These are phyloP conservation scores for Phaeophleospora eucalypticola DNA, from an alignment of 2,329 filamentous ascomycete genomes.

Conservation along the genomic window DNA sequence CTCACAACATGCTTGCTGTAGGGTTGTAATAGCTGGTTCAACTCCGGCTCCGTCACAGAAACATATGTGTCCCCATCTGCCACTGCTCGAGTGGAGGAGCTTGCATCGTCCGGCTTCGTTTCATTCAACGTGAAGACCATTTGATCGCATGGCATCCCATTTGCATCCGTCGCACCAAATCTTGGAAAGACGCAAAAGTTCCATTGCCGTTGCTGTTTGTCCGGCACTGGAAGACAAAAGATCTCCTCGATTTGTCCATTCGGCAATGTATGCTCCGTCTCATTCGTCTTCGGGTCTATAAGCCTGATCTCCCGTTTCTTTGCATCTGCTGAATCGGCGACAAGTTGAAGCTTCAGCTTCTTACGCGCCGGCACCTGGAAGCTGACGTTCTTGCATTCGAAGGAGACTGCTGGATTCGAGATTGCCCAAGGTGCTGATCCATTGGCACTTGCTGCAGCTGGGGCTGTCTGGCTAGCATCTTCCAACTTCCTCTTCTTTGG, in stretches of 20 bases:
- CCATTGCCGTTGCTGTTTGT: slow-evolving; percentile 60
- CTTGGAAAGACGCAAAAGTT: slow-evolving; percentile 59
- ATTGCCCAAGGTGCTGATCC: slow-evolving; percentile 22
- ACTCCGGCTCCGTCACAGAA: slow-evolving; percentile 38
- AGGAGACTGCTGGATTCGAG: slow-evolving; percentile 32
- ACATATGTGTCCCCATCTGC: slow-evolving; percentile 44
- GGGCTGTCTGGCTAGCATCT: slow-evolving; percentile 26
- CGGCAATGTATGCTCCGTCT: slow-evolving; percentile 42
- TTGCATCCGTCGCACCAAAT: slow-evolving; percentile 41
- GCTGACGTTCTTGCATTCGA: slow-evolving; percentile 53
- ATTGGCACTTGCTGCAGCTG: slow-evolving; percentile 8
- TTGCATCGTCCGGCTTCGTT: slow-evolving; percentile 40
- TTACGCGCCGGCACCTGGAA: slow-evolving; percentile 61
- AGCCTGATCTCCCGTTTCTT: slow-evolving; percentile 25
- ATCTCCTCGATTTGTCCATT: slow-evolving; percentile 54
- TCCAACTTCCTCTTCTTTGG: slow-evolving; percentile 50
- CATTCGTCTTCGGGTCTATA: slow-evolving; percentile 24
- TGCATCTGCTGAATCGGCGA: slow-evolving; percentile 31
- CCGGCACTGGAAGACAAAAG: slow-evolving; percentile 59
- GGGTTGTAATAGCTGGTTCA: slow-evolving; percentile 48
- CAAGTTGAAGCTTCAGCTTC: slow-evolving; percentile 59
- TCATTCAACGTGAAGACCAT: slow-evolving; percentile 60
- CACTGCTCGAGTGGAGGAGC: slow-evolving; percentile 34
- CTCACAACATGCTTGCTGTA: slow-evolving; percentile 48
- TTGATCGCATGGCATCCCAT: slow-evolving; percentile 45